These are phyloP conservation scores for Aspergillus taichungensis DNA, from an alignment of 495 filamentous ascomycete species.

Conservation along the genomic window DNA sequence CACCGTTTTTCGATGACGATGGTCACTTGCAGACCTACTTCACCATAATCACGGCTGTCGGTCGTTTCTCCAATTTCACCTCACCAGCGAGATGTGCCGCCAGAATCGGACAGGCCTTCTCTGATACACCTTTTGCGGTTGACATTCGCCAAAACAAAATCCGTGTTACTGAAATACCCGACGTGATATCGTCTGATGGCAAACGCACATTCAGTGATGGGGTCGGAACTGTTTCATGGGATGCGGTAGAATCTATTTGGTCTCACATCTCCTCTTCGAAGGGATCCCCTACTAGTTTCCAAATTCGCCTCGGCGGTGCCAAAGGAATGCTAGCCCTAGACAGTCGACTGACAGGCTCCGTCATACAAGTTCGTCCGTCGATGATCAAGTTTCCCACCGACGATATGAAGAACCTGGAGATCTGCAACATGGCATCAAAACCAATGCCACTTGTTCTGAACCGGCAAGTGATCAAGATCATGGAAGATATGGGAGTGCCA, in stretches of 20 bases:
- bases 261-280: conserved; percentile 13
- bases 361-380: conserved; percentile 53
- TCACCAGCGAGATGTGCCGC: conserved; percentile 71
- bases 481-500: conserved; percentile 61
- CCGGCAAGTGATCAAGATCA: conserved; percentile 69
- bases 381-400: conserved; percentile 70
- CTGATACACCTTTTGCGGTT: conserved; percentile 55
- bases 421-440: conserved; percentile 58
- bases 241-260: conserved; percentile 37
- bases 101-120: conserved; percentile 75
- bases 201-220: conserved; percentile 67
- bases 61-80: conserved; percentile 53
- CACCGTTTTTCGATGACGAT: conserved; percentile 50
- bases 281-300: conserved; percentile 42
- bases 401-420: conserved; percentile 51
- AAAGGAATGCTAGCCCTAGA: conserved; percentile 72
- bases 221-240: conserved; percentile 58
- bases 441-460: conserved; percentile 65
- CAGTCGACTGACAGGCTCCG: conserved; percentile 39
- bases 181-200: conserved; percentile 25
- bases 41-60: conserved; percentile 51
- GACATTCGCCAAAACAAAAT: conserved; percentile 11
- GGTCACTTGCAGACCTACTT: conserved; percentile 28
- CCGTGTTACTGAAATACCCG: conserved; percentile 22
- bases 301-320: conserved; percentile 54